Evolutionary conservation across 208 protist genomes (phyloP).

Genomic region (Trypanosomatidae sp.): DNA sequence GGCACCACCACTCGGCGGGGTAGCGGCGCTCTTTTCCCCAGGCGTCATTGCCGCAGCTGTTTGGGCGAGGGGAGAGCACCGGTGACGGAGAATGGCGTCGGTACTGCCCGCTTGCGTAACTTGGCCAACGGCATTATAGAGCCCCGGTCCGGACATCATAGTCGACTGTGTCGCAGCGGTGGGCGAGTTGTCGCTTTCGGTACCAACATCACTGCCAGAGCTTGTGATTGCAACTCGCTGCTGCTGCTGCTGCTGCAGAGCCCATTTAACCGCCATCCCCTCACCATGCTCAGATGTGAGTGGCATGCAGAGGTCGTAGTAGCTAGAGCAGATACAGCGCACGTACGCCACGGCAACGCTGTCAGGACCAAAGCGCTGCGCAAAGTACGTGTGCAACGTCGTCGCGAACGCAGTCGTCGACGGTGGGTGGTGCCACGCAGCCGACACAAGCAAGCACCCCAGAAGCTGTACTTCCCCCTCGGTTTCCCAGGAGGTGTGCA

Average conservation of each 20-base stretch:
- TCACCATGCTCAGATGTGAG: slow-evolving; percentile 10
- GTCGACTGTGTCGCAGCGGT: neutral
- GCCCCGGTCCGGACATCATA: neutral
- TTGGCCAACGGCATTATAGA: neutral
- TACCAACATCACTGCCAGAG: slow-evolving; percentile 1
- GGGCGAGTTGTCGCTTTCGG: neutral
- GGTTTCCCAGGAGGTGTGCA: slow-evolving; percentile 73
- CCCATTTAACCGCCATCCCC: slow-evolving; percentile 9
- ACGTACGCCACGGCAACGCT: slow-evolving; percentile 47
- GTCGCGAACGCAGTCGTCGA: slow-evolving; percentile 15
- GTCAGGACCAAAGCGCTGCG: slow-evolving; percentile 57
- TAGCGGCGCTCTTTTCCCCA: neutral
- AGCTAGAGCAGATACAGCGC: slow-evolving; percentile 37
- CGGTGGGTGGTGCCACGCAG: slow-evolving; percentile 33
- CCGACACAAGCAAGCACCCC: slow-evolving; percentile 67
- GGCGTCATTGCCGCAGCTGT: neutral
- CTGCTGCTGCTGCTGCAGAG: slow-evolving; percentile 1
- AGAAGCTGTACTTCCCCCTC: slow-evolving; percentile 77
- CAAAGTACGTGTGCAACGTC: slow-evolving; percentile 48
- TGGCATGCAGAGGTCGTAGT: slow-evolving; percentile 38
- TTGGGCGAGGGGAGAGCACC: neutral
- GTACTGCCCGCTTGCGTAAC: slow-evolving; percentile 3
- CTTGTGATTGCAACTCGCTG: neutral
- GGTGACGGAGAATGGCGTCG: slow-evolving; percentile 15
- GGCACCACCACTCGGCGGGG: neutral